Base-by-base conservation (phyloP, 2,329 filamentous ascomycete genomes). In the Alternaria infectoria region DNA sequence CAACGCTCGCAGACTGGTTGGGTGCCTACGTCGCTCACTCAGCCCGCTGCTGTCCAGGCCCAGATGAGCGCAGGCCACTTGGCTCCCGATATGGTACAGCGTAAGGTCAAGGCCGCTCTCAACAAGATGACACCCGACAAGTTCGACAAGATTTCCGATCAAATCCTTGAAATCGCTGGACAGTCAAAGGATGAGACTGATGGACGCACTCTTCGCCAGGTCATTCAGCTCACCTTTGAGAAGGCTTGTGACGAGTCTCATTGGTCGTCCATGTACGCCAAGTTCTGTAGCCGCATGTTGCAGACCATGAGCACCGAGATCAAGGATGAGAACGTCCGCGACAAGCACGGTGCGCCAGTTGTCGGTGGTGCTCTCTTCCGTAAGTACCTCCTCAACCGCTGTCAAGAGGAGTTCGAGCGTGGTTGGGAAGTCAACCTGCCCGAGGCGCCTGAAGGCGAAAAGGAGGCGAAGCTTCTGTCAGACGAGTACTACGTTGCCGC, bases 41-140 rank as follows among this genome's bases (percentile, higher is more conserved):
- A 70, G 49, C 57, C 57, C 3, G 46, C 46, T 9, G 54, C 64
- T 49, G 61, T 66, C 23, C 84, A 83, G 46, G 61, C 67, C 26
- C 64, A 67, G 13, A 59, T 62, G 49, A 40, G 55, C 43, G 57
- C 69, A 4, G 76, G 75, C 15, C 77, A 92, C 73, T 88, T 98
- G 83, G 89, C 96, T 69, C 95, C 96, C 23, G 93, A 95, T 74
- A 89, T 96, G 85, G 96, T 99, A 62, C 96, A 99, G 84, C 91
- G 95, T 73, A 99, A 99, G 90, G 96, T 99, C 80, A 99, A 99
- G 90, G 91, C 93, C 68, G 92, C 92, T 65, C 86, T 99, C 75
- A 99, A 99, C 89, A 99, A 99, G 91, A 98, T 99, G 96, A 98
- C 96, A 0, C 96, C 96, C 0, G 96, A 99, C 83, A 99, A 98